These are phyloP conservation scores for Aspergillus bertholletiae DNA, from an alignment of 495 filamentous ascomycete genomes.

Conservation along the genomic window DNA sequence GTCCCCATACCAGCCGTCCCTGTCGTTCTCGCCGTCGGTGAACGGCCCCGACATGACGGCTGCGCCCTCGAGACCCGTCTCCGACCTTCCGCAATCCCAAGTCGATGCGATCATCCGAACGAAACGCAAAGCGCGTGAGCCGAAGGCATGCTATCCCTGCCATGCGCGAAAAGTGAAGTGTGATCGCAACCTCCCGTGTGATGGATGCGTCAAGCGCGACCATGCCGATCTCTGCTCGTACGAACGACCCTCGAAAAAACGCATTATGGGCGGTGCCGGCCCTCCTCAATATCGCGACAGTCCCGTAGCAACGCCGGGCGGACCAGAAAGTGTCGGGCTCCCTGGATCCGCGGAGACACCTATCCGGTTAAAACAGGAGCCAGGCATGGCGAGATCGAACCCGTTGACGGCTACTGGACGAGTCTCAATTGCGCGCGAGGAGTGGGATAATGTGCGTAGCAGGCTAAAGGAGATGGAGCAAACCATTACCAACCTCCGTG, in stretches of 20 bases:
- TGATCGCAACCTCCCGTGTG: constrained; percentile 68
- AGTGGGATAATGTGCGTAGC: constrained; percentile 45
- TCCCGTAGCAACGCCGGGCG: constrained; percentile 13
- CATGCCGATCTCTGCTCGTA: constrained; percentile 70
- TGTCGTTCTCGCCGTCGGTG: constrained; percentile 33
- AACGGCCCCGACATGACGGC: constrained; percentile 23
- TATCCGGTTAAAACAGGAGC: constrained; percentile 26
- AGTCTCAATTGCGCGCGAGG: constrained; percentile 42
- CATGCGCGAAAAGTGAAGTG: constrained; percentile 73
- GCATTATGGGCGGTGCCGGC: constrained; percentile 36
- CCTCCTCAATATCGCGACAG: constrained; percentile 31
- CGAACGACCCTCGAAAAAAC: constrained; percentile 61
- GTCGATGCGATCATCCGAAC: constrained; percentile 50
- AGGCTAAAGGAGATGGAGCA: constrained; percentile 42
- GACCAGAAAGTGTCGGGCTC: constrained; percentile 15
- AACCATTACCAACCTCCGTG: constrained; percentile 37
- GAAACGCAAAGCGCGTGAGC: constrained; percentile 46
- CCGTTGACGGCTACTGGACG: constrained; percentile 21
- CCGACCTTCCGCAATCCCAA: constrained; percentile 44
- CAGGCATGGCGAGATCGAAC: constrained; percentile 18
- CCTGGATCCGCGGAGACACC: constrained; percentile 22
- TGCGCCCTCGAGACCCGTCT: constrained; percentile 26
- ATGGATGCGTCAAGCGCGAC: constrained; percentile 70
- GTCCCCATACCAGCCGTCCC: constrained; percentile 35
- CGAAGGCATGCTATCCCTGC: constrained; percentile 68